Base-by-base conservation (phyloP, 306 rosid species). In the Medicago ruthenica region DNA sequence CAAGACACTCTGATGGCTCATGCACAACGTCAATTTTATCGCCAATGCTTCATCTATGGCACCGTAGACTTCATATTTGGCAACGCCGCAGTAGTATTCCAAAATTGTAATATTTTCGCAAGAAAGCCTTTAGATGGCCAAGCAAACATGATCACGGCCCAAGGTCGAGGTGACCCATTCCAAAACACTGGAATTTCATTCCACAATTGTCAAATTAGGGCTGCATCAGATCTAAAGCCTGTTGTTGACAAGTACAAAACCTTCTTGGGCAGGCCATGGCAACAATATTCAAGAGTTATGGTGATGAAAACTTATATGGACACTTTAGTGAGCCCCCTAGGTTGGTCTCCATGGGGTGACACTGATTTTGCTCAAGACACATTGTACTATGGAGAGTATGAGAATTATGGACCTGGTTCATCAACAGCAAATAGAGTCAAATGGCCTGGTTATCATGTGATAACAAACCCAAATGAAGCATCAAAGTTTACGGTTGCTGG, bases 1-100 rank as follows among this genome's bases (percentile, higher is more conserved):
- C 98, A 93, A 91, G 98, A 93, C 88, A 93, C 97, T 1, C 91
- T 93, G 9, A 86, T 93, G 91, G 91, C 82, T 48, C 92, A 91
- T 7, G 92, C 98, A 1, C 98, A 93, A 5, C 86, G 98, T 7
- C 98, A 93, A 80, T 93, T 91, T 73, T 93, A 88, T 54, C 78
- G 84, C 55, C 85, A 83, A 64, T 89, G 98, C 9, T 87, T 86
- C 82, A 83, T 94, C 34, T 94, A 82, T 2, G 98, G 98, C 74
- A 91, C 98, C 2, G 71, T 94, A 2, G 98, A 94, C 73, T 87
- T 94, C 78, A 91, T 94, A 2, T 94, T 94, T 16, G 98, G 98
- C 2, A 89, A 94, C 1, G 98, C 97, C 0, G 98, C 97, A 0
- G 97, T 82, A 0, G 98, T 93, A 0, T 84, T 93, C 21, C 98